Evolutionary conservation across 805 yeast genomes (phyloP).

Genomic region (Candida orba): DNA sequence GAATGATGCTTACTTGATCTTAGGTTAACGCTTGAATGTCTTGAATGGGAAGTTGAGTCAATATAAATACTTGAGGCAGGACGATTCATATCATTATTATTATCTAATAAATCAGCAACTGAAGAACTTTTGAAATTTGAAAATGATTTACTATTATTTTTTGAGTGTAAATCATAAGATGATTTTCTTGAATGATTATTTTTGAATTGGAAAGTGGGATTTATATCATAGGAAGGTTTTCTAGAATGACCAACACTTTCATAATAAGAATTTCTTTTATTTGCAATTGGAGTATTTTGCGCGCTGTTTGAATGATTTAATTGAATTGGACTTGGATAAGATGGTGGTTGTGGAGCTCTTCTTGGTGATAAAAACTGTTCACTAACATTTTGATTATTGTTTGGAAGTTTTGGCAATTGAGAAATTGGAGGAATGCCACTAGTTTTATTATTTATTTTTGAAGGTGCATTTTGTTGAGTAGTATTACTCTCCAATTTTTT

Average conservation of each 20-base stretch:
- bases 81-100: constrained; percentile 21
- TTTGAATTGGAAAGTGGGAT: constrained; percentile 6
- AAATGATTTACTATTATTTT: constrained; percentile 7
- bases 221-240: constrained; percentile 22
- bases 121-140: constrained; percentile 16
- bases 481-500: neutral
- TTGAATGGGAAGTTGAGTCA: constrained; percentile 27
- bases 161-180: constrained; percentile 10
- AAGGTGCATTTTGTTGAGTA: neutral
- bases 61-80: constrained; percentile 49
- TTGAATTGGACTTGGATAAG: constrained; percentile 34
- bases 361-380: constrained; percentile 56
- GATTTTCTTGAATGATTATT: constrained; percentile 12
- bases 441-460: constrained; percentile 5
- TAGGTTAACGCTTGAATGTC: constrained; percentile 27
- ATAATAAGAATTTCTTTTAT: constrained; percentile 21
- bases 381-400: constrained; percentile 11
- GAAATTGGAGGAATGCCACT: constrained; percentile 13
- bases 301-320: neutral
- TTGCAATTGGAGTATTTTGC: constrained; percentile 16
- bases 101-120: constrained; percentile 27
- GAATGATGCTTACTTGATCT: constrained; percentile 24
- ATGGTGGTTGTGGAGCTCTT: constrained; percentile 66
- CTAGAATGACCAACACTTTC: constrained; percentile 20
- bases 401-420: constrained; percentile 14